Conservation (phyloP, 331 rosid species). For the Ulmus americana region DNA sequence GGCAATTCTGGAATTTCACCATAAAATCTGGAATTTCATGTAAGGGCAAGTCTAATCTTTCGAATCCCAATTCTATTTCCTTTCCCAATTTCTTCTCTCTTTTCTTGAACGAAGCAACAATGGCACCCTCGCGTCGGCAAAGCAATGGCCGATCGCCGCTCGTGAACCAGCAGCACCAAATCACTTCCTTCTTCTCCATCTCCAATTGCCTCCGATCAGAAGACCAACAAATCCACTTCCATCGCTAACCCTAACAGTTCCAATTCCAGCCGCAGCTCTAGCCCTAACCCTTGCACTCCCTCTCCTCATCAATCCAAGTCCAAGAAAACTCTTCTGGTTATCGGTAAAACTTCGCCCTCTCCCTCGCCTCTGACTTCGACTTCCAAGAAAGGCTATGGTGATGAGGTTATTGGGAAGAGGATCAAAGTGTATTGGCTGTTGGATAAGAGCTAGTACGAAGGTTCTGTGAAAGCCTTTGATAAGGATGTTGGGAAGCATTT, state of each 20-base stretch:
- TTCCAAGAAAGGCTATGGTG: constrained; percentile 21
- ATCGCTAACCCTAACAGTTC: constrained; percentile 1
- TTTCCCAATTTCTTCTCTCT: too few relatives aligned
- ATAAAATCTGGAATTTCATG: too few relatives aligned
- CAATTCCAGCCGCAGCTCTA: constrained; percentile 15
- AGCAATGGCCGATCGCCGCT: constrained; percentile 76
- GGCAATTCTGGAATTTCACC: too few relatives aligned
- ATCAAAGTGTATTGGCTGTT: constrained; percentile 75
- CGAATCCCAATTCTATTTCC: too few relatives aligned
- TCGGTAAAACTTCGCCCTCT: constrained; percentile 33
- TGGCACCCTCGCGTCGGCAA: constrained; percentile 56
- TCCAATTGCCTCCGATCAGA: constrained; percentile 22
- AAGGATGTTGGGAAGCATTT: constrained; percentile 41
- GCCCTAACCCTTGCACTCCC: constrained; percentile 40
- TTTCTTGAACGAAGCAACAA: constrained; percentile 5
- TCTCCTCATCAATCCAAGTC: constrained; percentile 51
- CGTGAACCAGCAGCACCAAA: constrained; percentile 72
- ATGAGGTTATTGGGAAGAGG: constrained; percentile 56
- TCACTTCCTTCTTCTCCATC: constrained; percentile 57
- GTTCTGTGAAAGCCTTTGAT: constrained; percentile 53
- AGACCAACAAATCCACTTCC: neutral
- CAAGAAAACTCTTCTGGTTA: constrained; percentile 44
- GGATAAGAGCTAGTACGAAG: constrained; percentile 78
- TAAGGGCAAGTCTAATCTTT: too few relatives aligned
- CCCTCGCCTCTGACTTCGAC: constrained; percentile 1